Evolutionary conservation across 192 early-diverging fungal species (phyloP).

Genomic region (Coemansia sp.): DNA sequence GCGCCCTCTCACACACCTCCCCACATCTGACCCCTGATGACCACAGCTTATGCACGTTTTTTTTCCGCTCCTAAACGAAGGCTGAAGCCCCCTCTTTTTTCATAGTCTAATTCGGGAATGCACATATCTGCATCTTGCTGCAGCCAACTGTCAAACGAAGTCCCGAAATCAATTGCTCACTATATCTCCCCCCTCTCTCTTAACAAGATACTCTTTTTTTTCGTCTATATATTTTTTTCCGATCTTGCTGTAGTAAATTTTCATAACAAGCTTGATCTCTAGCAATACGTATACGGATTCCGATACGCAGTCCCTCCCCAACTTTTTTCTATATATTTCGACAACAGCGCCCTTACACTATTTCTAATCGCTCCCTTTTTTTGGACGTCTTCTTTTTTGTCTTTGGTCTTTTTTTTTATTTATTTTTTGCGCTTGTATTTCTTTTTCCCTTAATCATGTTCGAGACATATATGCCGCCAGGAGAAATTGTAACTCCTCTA

Average conservation of each 20-base stretch:
- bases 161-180: not conserved
- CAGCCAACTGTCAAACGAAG: not conserved
- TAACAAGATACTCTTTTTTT: not conserved
- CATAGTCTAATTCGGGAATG: conserved; percentile 1
- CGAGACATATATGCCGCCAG: conserved; percentile 39
- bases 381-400: not conserved
- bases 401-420: not conserved
- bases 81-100: not conserved
- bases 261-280: not conserved
- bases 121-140: not conserved
- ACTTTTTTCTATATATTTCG: not conserved
- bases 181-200: not conserved
- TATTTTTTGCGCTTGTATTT: not conserved
- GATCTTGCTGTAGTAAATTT: not conserved
- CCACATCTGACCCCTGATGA: not conserved
- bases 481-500: conserved; percentile 30
- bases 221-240: not conserved
- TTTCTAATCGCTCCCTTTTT: not conserved
- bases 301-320: not conserved
- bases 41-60: not conserved
- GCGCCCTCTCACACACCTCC: not conserved
- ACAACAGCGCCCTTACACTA: not conserved
- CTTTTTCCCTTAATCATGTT: conserved; percentile 19
- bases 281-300: not conserved
- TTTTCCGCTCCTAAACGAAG: not conserved